Conservation (phyloP, 139 green algal genomes). For the Micractinium conductrix region DNA sequence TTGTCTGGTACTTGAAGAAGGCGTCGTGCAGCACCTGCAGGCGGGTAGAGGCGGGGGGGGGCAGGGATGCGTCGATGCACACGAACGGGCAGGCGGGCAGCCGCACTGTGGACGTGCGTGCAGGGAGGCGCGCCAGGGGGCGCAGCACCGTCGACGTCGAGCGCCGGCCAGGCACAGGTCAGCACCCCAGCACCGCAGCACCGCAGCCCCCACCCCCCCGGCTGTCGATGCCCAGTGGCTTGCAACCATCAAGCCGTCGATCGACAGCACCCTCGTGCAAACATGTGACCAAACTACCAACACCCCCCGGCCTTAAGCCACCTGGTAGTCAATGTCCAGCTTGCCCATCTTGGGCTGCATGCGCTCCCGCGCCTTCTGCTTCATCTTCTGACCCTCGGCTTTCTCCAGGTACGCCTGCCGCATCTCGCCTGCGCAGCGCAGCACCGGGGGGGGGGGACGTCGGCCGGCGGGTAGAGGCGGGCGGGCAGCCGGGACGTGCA, state of each 20-base stretch:
- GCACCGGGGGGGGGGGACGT: too few relatives aligned
- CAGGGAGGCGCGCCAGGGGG: neutral
- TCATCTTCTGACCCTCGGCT: slow-evolving; percentile 88
- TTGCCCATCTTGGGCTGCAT: slow-evolving; percentile 94
- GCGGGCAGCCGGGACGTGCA: neutral
- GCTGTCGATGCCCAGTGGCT: neutral
- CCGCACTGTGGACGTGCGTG: too few relatives aligned
- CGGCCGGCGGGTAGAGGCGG: neutral
- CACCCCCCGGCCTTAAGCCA: too few relatives aligned
- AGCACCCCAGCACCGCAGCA: too few relatives aligned
- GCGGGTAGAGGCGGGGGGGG: neutral
- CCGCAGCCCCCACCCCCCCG: neutral
- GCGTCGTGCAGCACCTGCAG: slow-evolving; percentile 92
- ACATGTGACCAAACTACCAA: too few relatives aligned
- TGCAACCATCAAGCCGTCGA: neutral
- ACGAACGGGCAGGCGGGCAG: too few relatives aligned
- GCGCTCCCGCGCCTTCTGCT: slow-evolving; percentile 72
- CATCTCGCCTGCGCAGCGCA: slow-evolving; percentile 76
- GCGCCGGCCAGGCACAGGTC: too few relatives aligned
- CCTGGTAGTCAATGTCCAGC: slow-evolving; percentile 98
- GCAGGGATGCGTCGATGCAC: too few relatives aligned
- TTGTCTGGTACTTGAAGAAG: slow-evolving; percentile 98
- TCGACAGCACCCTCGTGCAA: neutral
- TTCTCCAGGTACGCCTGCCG: slow-evolving; percentile 90
- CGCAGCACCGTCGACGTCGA: too few relatives aligned